Evolutionary conservation across 305 asterid genomes (phyloP), one percentile per base, ranked within the genome.

Genomic region (Fraxinus floribunda): DNA sequence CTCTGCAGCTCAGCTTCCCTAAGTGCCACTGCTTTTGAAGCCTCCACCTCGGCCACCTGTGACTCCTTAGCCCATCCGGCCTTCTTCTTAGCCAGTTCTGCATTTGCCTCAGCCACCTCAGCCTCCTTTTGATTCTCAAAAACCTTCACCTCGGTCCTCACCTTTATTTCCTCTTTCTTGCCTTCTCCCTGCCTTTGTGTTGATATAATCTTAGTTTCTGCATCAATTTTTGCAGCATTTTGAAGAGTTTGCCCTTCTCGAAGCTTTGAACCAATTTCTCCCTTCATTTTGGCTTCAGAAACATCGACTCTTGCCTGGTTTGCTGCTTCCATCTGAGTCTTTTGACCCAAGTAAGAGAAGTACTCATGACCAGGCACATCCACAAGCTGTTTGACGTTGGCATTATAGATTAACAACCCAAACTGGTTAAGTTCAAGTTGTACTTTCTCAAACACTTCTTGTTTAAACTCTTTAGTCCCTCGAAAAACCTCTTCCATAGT

Each of bases 321-420:
- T 0, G 90, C 91, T 0, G 95, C 93, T 32, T 90, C 95, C 93
- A 90, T 91, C 79, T 91, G 93, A 0, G 90, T 87, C 74, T 89
- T 91, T 87, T 91, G 95, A 13, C 95, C 91, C 36, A 91, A 9
- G 72, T 88, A 89, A 0, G 94, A 92, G 85, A 91, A 91, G 41
- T 91, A 90, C 86, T 91, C 95, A 22, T 90, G 93, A 0, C 94
- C 93, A 0, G 80, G 87, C 15, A 91, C 94, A 41, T 91, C 94
- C n/a, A 91, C 94, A 5, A 91, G 84, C 83, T 91, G 94, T 57
- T 91, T 90, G 3, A 91, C 93, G 13, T 91, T 92, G 5, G 95
- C 94, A 35, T 92, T 89, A 85, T 92, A 92, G 76, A 92, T 92
- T 75, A 86, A n/a, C 0, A 92, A 85, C 2, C 93, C 95, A 3